Base-by-base conservation (phyloP, 2,329 filamentous ascomycete species). In the Epichloe sylvatica region DNA sequence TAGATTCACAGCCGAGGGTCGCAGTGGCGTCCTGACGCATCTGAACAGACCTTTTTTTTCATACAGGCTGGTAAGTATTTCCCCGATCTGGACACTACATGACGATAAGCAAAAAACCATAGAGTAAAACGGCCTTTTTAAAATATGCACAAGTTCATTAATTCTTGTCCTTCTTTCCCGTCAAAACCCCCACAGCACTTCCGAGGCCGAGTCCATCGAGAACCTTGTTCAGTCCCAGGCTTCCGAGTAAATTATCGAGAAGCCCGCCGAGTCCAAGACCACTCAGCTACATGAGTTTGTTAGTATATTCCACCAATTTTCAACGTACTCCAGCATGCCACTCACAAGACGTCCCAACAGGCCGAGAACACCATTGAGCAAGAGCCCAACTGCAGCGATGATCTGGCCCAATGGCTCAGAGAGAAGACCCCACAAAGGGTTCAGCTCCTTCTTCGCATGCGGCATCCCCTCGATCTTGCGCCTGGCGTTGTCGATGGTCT, bases 401-500 rank as follows among this genome's bases (percentile, higher is more conserved):
- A 95, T 95, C 75, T 96, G 90, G 89, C 87, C 21, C 30, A 95
- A 72, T 11, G 90, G 90, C 73, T 95, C 87, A 36, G 80, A 80
- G 13, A 92, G 72, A 45, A 95, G 73, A 33, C 73, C 80, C 88
- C 89, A 94, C 33, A 96, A 79, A 11, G 90, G 89, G 70, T 91
- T 95, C 53, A 95, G 76, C 72, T 91, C 83, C 76, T 94, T 91
- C 83, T 95, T 94, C 41, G 88, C 90, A 57, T 94, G 85, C 5
- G 90, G 89, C 86, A 95, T 92, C 62, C 86, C 85, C 61, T 85
- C 81, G 53, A 95, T 85, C 73, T 86, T 86, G 71, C 84, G 86
- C 79, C 90, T 92, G 25, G 86, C 85, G 55, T 84, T 82, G 62
- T 96, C 89, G 57, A 96, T 91, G 23, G 83, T 87, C 59, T 83